Evolutionary conservation across 2,329 filamentous ascomycete species (phyloP), one percentile per base, ranked within the genome.

Genomic region (Polychaeton citri): DNA sequence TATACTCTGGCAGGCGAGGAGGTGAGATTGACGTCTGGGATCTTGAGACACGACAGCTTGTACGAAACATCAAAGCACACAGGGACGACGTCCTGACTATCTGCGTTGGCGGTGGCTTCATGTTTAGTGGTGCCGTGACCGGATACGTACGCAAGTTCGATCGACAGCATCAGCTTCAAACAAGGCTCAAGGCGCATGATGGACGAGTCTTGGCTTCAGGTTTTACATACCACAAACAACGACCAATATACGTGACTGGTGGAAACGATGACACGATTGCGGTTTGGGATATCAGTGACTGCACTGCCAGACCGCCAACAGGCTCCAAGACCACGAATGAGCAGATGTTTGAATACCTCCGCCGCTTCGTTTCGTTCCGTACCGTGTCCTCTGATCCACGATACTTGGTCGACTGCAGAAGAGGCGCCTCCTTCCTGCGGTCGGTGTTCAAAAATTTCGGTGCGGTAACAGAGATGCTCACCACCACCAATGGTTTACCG

Each of bases 1-100:
- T 98, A 4, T 98, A 96, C 54, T 84, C 82, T 40, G 90, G 90
- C 32, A 81, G 92, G 47, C 72, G 86, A 1, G 78, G 83, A 26
- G 92, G 90, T 16, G 74, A 93, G 34, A 76, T 98, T 40, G 88
- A 96, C 55, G 74, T 98, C 8, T 98, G 92, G 88, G 92, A 98
- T 54, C 69, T 98, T 10, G 88, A 96, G 54, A 96, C 90, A 0
- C 78, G 81, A 36, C 90, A 98, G 59, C 78, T 90, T 33, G 70
- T 98, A 31, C 73, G 90, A 38, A 86, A 84, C 13, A 80, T 98
- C 52, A 86, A 81, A 52, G 76, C 80, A 1, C 81, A 86, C 47
- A 74, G 74, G 21, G 79, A 78, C 30, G 85, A 96, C 55, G 74
- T 96, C 33, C 85, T 92, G 67, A 80, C 85, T 1, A 66, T 96